These are phyloP conservation scores for Poa pratensis DNA, from an alignment of 176 grass and related monocot species.

Conservation along the genomic window DNA sequence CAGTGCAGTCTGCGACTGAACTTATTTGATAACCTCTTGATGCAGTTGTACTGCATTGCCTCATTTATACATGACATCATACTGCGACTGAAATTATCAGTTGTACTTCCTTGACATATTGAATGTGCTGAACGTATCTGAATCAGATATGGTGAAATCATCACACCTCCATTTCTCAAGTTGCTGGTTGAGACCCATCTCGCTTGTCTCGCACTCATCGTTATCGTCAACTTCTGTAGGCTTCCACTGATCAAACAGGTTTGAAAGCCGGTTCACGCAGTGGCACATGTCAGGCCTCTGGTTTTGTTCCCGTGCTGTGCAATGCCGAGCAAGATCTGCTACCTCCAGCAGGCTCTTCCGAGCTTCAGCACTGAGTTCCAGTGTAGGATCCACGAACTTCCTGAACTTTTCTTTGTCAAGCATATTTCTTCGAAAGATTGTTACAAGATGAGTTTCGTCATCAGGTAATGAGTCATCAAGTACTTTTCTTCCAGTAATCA, in stretches of 20 bases:
- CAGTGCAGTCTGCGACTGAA: slow-evolving; percentile 14
- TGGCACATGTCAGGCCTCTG: slow-evolving; percentile 95
- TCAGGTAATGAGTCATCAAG: slow-evolving; percentile 86
- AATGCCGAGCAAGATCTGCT: slow-evolving; percentile 86
- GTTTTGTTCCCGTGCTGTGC: slow-evolving; percentile 72
- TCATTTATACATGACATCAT: slow-evolving; percentile 22
- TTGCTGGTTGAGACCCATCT: slow-evolving; percentile 59
- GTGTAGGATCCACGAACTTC: slow-evolving; percentile 66
- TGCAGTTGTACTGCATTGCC: neutral
- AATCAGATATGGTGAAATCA: slow-evolving; percentile 63
- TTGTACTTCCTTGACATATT: slow-evolving; percentile 43
- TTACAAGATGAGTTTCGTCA: slow-evolving; percentile 79
- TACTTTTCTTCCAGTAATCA: slow-evolving; percentile 87
- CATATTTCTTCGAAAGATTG: slow-evolving; percentile 75
- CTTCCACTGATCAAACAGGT: slow-evolving; percentile 73
- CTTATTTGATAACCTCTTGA: slow-evolving; percentile 6
- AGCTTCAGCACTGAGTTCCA: slow-evolving; percentile 63
- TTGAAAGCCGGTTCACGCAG: slow-evolving; percentile 76
- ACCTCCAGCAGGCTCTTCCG: slow-evolving; percentile 69
- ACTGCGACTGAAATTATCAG: slow-evolving; percentile 4
- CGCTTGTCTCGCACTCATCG: slow-evolving; percentile 43
- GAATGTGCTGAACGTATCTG: slow-evolving; percentile 46
- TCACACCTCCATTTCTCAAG: slow-evolving; percentile 73
- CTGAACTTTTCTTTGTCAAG: slow-evolving; percentile 78
- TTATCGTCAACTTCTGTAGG: slow-evolving; percentile 51